These are phyloP conservation scores for Cryptosporidium felis DNA, from an alignment of 169 alveolate species.

Conservation along the genomic window DNA sequence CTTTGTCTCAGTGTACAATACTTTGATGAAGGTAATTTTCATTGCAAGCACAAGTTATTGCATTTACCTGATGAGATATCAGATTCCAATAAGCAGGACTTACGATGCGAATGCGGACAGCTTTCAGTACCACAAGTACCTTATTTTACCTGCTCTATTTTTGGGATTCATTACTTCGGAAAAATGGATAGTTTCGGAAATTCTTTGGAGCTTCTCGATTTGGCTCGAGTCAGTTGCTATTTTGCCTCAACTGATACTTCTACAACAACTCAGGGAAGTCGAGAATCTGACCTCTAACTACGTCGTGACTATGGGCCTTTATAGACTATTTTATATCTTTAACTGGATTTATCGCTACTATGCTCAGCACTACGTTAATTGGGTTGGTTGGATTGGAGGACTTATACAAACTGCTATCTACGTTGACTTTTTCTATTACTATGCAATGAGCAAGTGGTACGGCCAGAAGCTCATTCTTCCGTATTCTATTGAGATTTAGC, in stretches of 20 bases:
- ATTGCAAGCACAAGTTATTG: constrained; percentile 87
- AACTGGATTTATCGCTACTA: constrained; percentile 92
- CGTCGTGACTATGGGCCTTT: constrained; percentile 91
- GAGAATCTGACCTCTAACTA: constrained; percentile 95
- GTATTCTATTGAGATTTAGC: constrained; percentile 72
- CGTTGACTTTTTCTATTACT: constrained; percentile 94
- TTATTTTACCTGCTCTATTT: constrained; percentile 85
- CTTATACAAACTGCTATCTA: constrained; percentile 91
- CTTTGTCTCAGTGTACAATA: constrained; percentile 90
- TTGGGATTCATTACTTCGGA: constrained; percentile 80
- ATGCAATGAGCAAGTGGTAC: constrained; percentile 89
- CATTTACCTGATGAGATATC: constrained; percentile 85
- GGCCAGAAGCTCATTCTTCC: constrained; percentile 87
- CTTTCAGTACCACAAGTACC: constrained; percentile 89
- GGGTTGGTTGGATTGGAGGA: constrained; percentile 92
- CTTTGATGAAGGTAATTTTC: constrained; percentile 91
- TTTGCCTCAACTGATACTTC: constrained; percentile 92
- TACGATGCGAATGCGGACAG: constrained; percentile 90
- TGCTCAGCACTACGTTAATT: constrained; percentile 83
- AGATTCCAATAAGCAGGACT: constrained; percentile 88
- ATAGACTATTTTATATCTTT: constrained; percentile 91
- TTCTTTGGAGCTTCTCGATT: constrained; percentile 93
- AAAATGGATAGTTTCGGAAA: constrained; percentile 79
- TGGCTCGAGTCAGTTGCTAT: constrained; percentile 97
- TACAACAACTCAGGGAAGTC: constrained; percentile 92